Evolutionary conservation across 371 early-diverging fungal species (phyloP), one percentile per base, ranked within the genome.

Genomic region (Syncephalastrum sp.): DNA sequence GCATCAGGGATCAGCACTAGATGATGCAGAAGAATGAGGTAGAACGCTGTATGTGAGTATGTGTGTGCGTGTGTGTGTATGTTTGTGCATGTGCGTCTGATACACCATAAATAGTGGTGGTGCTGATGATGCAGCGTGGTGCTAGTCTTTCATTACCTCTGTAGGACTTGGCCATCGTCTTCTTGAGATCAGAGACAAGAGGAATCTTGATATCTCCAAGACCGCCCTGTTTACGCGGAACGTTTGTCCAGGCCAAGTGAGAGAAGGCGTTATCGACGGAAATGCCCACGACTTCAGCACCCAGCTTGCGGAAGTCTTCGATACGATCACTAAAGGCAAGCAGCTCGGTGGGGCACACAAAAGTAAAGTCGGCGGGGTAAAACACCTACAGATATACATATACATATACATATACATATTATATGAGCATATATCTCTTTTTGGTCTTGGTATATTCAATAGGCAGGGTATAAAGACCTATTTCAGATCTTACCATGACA

Each of bases 191-290:
- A 57, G 93, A 84, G 19, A 95, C 61, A 54, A 75, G 61, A 56
- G 76, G 74, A 42, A 93, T 85, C 61, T 91, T 85, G 86, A 97
- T 87, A 49, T 82, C 81, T 51, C 97, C 96, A 38, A 99, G 76
- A 66, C 99, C 99, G 70, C 98, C 98, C 56, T 78, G 69, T 55
- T 71, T 77, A 57, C 77, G 77, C 59, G 82, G 74, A 65, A 68
- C 72, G 71, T 69, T 81, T 61, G 73, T 84, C 87, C 81, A 81
- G 59, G 60, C 83, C 61, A 75, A 71, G 54, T 77, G 78, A 68
- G 81, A 77, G 68, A 67, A 70, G 44, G 68, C 66, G 49, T 70
- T 75, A 47, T 96, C 97, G 56, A 86, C 84, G 47, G 93, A 92
- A 60, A 83, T 79, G 54, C 87, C 93, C 48, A 95, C 74, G 24